These are phyloP conservation scores for Monosporascus cannonballus DNA, from an alignment of 2,329 filamentous ascomycete species.

Conservation along the genomic window DNA sequence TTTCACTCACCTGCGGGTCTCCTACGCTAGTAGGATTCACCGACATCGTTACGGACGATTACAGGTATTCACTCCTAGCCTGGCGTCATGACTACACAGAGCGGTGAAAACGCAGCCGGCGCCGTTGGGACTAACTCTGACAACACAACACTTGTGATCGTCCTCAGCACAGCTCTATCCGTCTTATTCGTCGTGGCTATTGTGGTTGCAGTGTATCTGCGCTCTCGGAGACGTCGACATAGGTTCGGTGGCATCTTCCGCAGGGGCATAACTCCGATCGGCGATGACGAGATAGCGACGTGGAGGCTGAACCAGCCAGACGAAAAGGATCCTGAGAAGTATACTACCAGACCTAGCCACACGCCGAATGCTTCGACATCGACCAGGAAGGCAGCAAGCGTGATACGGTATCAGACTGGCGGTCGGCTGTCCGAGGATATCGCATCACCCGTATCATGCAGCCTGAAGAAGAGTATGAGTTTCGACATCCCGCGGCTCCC, in stretches of 20 bases:
- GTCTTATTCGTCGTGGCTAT: slow-evolving; percentile 38
- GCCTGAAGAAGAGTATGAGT: slow-evolving; percentile 32
- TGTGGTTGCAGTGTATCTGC: slow-evolving; percentile 30
- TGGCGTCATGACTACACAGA: slow-evolving; percentile 2
- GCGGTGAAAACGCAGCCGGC: slow-evolving; percentile 1
- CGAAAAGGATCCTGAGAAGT: slow-evolving; percentile 24
- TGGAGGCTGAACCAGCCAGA: slow-evolving; percentile 43
- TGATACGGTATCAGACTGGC: slow-evolving; percentile 46
- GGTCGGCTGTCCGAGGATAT: slow-evolving; percentile 26
- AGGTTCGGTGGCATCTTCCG: slow-evolving; percentile 38
- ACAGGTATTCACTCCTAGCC: not conserved
- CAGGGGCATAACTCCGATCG: slow-evolving; percentile 54
- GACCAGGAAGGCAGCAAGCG: slow-evolving; percentile 42
- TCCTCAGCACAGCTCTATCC: slow-evolving; percentile 43
- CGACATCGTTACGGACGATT: not conserved
- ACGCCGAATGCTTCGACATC: slow-evolving; percentile 31
- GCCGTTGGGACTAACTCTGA: slow-evolving; percentile 13
- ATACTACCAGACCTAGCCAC: slow-evolving; percentile 19
- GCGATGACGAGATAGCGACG: slow-evolving; percentile 60
- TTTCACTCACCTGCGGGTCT: not conserved
- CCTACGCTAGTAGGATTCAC: not conserved
- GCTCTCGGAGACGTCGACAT: slow-evolving; percentile 31
- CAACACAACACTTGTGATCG: slow-evolving; percentile 41
- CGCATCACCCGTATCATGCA: slow-evolving; percentile 27
- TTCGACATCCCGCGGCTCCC: slow-evolving; percentile 37